Evolutionary conservation across 768 basidiomycete genomes (phyloP).

Genomic region (Agrocybe chaxingu): DNA sequence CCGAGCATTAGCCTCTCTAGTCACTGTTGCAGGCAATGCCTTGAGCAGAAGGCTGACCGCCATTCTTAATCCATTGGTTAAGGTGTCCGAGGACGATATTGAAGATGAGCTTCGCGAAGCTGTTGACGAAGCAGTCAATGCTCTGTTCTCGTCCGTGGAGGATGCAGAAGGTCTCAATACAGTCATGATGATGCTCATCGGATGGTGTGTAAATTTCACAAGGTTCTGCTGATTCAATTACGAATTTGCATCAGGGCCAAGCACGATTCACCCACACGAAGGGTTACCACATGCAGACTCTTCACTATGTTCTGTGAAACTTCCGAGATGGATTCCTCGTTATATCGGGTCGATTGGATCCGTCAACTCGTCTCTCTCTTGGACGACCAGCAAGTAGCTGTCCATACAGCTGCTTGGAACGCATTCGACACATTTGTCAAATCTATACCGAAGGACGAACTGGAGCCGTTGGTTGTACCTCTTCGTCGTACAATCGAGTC

Average conservation of each 20-base stretch:
- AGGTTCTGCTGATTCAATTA: neutral
- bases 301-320: constrained; percentile 84
- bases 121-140: constrained; percentile 70
- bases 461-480: constrained; percentile 87
- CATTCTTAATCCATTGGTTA: constrained; percentile 78
- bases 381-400: constrained; percentile 71
- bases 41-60: constrained; percentile 78
- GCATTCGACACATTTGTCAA: constrained; percentile 89
- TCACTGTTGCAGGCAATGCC: constrained; percentile 90
- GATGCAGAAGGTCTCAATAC: constrained; percentile 90
- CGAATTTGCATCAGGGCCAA: constrained; percentile 62
- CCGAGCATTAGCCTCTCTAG: constrained; percentile 83
- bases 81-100: constrained; percentile 64
- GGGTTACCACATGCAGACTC: constrained; percentile 75
- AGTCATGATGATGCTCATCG: constrained; percentile 83
- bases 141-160: constrained; percentile 72
- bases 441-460: constrained; percentile 86
- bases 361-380: constrained; percentile 81
- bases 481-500: constrained; percentile 86
- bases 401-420: constrained; percentile 79
- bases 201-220: constrained; percentile 57
- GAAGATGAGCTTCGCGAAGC: constrained; percentile 71
- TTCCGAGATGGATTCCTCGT: constrained; percentile 73
- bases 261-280: constrained; percentile 62
- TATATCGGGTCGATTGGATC: constrained; percentile 94